Evolutionary conservation across 1,284 basidiomycete genomes (phyloP), one percentile per base, ranked within the genome.

Genomic region (Marasmius sp.): DNA sequence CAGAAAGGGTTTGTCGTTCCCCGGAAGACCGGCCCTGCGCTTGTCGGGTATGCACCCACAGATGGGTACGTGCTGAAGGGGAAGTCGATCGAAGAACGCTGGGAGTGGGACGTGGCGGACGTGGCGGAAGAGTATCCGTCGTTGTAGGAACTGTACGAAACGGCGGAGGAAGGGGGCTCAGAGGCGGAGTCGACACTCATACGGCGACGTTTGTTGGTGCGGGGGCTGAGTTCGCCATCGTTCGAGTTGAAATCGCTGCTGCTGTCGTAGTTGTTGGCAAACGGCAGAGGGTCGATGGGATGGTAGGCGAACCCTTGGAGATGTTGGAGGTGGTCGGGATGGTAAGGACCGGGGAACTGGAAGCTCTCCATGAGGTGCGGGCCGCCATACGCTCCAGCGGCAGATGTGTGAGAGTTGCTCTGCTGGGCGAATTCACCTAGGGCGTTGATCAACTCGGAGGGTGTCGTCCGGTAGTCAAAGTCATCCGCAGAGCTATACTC

Each of bases 111-210:
- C 3, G 77, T 65, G 50, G 77, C 77, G 11, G 79, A 78, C 36
- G 77, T 69, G 33, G 74, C 68, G 1, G 81, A 77, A 5, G 84
- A 79, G 57, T 81, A 83, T 0, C 79, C 78, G 50, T 79, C 77
- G 57, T 72, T 75, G 65, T 77, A 86, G 7, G 83, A 85, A 20
- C 72, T 74, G 69, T 78, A 86, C 0, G 85, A 85, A 0, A 82
- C 78, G 0, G 87, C 85, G 1, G 84, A 85, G 4, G 83, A 83
- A 3, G 80, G 86, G 1, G 86, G 86, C 70, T 87, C 86, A 6
- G 83, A 85, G 3, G 83, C 84, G 1, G 88, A 90, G 69, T 88
- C 88, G 11, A 82, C 84, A 76, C 87, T 90, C 87, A 92, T 86
- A 53, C 89, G 77, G 16, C 89, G 79, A 7, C 88, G 82, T 72